Percentiles rank a stretch among this genome's conserved stretches.
Evolutionary conservation across 176 grass and related monocot species (phyloP).

Genomic region (Pontederia paniculata): DNA sequence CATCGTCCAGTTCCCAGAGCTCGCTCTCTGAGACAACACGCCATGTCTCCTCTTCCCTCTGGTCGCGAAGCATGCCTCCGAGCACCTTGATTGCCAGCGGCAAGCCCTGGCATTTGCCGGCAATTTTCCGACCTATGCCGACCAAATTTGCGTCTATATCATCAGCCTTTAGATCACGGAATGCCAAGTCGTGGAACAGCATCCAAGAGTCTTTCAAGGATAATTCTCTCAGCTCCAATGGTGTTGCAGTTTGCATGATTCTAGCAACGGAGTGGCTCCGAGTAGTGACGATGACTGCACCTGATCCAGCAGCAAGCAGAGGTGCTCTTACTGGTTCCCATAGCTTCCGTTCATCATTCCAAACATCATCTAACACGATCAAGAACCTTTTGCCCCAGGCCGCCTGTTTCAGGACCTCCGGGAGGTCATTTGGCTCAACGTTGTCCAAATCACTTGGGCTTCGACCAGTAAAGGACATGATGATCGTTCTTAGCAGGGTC

Average conservation of each 20-base stretch:
- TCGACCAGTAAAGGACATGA: slow-evolving; percentile 6
- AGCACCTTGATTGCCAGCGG: slow-evolving; percentile 35
- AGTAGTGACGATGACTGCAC: slow-evolving; percentile 28
- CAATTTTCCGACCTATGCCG: slow-evolving; percentile 19
- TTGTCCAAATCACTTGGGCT: background rate
- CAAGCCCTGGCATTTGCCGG: slow-evolving; percentile 28
- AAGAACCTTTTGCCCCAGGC: slow-evolving; percentile 8
- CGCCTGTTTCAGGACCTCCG: background rate
- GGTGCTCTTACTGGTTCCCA: slow-evolving; percentile 21
- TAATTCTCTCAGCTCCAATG: slow-evolving; percentile 7
- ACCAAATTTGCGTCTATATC: background rate
- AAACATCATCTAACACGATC: slow-evolving; percentile 40
- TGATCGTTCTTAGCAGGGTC: slow-evolving; percentile 13
- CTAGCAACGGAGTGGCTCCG: slow-evolving; percentile 24
- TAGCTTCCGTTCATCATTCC: slow-evolving; percentile 2
- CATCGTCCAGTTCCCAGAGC: slow-evolving; percentile 26
- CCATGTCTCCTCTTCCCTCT: slow-evolving; percentile 23
- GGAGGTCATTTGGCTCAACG: slow-evolving; percentile 13
- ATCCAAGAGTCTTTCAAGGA: slow-evolving; percentile 6
- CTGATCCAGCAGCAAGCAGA: background rate
- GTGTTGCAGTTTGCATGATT: slow-evolving; percentile 8
- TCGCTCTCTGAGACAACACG: slow-evolving; percentile 28
- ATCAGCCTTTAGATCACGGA: background rate
- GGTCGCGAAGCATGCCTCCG: slow-evolving; percentile 9
- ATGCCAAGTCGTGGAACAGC: slow-evolving; percentile 35